Percentiles rank a stretch among this genome's conserved stretches.
phyloP scores from a whole-genome alignment of 148 eudicot genomes.

The Selenicereus undatus region DNA sequence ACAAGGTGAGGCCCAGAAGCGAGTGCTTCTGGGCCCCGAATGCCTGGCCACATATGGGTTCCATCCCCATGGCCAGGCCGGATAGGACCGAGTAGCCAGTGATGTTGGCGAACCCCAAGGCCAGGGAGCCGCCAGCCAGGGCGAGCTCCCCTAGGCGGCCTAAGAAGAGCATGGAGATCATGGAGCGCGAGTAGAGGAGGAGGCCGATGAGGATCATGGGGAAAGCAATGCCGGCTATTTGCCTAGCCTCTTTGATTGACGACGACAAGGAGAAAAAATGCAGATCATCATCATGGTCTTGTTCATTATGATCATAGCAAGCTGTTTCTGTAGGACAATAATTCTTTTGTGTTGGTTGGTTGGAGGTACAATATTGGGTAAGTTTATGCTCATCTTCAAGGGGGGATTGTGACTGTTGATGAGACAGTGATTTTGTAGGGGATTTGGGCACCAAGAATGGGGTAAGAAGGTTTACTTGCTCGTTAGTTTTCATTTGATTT shows the following conservation, averaged over 20 bases:
- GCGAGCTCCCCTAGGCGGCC: conserved; percentile 55
- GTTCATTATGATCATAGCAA: too few relatives aligned
- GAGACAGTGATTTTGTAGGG: conserved; percentile 25
- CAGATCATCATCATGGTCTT: not conserved
- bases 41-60: conserved; percentile 67
- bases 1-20: conserved; percentile 36
- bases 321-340: not conserved
- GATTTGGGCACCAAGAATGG: conserved; percentile 29
- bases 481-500: not conserved
- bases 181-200: conserved; percentile 45
- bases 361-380: not conserved
- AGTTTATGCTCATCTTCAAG: not conserved
- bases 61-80: conserved; percentile 64
- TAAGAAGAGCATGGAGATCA: conserved; percentile 47
- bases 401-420: conserved; percentile 3
- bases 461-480: conserved; percentile 2
- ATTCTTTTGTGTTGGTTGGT: not conserved
- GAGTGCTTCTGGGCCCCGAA: conserved; percentile 42
- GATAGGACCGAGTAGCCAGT: conserved; percentile 54
- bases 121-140: conserved; percentile 60
- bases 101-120: conserved; percentile 53
- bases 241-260: conserved; percentile 22
- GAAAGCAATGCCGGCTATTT: conserved; percentile 33
- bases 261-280: not conserved
- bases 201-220: conserved; percentile 48